phyloP scores from a whole-genome alignment of 345 rosid species.

The Gossypioides kirkii region DNA sequence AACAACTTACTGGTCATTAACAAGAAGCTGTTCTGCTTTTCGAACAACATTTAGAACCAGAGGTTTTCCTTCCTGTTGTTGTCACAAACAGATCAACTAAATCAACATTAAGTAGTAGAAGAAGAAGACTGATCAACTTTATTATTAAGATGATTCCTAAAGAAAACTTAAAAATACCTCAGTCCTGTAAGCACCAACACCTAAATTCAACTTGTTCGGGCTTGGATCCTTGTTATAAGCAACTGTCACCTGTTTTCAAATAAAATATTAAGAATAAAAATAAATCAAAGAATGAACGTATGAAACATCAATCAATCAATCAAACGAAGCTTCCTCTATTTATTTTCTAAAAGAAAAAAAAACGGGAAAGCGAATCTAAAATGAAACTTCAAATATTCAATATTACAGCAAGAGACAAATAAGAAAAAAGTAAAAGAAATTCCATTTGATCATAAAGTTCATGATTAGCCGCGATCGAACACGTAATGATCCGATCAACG shows the following conservation, averaged over 20 bases:
- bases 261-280: slow-evolving; percentile 4
- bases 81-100: slow-evolving; percentile 5
- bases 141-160: not conserved
- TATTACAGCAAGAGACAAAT: not conserved
- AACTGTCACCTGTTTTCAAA: slow-evolving; percentile 64
- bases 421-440: not conserved
- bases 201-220: slow-evolving; percentile 80
- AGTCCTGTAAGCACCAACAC: slow-evolving; percentile 97
- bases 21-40: slow-evolving; percentile 72
- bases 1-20: slow-evolving; percentile 58
- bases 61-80: slow-evolving; percentile 85
- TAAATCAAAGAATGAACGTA: not conserved
- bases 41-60: slow-evolving; percentile 75
- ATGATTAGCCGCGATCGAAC: not conserved
- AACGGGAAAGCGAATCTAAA: not conserved
- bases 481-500: slow-evolving; percentile 8
- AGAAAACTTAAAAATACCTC: slow-evolving; percentile 43
- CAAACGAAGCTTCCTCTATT: not conserved
- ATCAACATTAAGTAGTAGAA: not conserved
- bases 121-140: not conserved
- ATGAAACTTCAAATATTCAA: not conserved
- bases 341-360: not conserved
- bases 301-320: not conserved
- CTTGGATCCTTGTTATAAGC: slow-evolving; percentile 90
- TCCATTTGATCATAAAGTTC: too few relatives aligned